Evolutionary conservation across 1,139 yeast genomes (phyloP).

Genomic region (Magnusiomyces tetraspermus): DNA sequence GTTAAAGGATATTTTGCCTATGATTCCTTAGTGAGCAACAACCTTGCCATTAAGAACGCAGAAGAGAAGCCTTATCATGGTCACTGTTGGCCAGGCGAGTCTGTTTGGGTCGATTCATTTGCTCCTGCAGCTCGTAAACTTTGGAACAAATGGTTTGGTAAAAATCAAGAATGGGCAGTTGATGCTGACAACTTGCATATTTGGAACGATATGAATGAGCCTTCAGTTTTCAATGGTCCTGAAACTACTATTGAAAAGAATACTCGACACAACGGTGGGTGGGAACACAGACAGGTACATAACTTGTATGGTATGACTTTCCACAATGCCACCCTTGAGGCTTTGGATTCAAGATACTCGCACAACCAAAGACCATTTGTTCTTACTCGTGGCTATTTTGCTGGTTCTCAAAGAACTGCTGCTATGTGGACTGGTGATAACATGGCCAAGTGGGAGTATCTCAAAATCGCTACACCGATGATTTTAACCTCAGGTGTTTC

Average conservation of each 20-base stretch:
- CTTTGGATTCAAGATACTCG: constrained; percentile 48
- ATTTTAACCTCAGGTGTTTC: constrained; percentile 67
- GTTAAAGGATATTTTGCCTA: constrained; percentile 54
- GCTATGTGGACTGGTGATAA: constrained; percentile 99
- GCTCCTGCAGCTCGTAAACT: constrained; percentile 50
- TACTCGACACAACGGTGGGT: constrained; percentile 61
- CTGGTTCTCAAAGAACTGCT: constrained; percentile 86
- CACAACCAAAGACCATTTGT: constrained; percentile 67
- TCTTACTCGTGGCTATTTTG: constrained; percentile 75
- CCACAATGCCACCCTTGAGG: constrained; percentile 69
- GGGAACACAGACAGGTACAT: constrained; percentile 89
- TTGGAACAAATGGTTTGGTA: constrained; percentile 47
- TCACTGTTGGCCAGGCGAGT: constrained; percentile 98
- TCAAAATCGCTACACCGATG: constrained; percentile 78
- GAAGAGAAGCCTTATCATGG: constrained; percentile 56
- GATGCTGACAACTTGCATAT: constrained; percentile 55
- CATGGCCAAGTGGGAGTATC: constrained; percentile 84
- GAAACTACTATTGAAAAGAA: constrained; percentile 87
- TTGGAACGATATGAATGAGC: constrained; percentile 99
- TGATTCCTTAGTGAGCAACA: constrained; percentile 38
- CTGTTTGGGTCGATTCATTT: constrained; percentile 84
- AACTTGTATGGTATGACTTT: constrained; percentile 72
- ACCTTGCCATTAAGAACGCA: constrained; percentile 38
- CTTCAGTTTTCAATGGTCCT: constrained; percentile 89
- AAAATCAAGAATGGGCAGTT: constrained; percentile 42